phyloP scores from a whole-genome alignment of 2,329 filamentous ascomycete species.

The Colletotrichum euphorbiae region DNA sequence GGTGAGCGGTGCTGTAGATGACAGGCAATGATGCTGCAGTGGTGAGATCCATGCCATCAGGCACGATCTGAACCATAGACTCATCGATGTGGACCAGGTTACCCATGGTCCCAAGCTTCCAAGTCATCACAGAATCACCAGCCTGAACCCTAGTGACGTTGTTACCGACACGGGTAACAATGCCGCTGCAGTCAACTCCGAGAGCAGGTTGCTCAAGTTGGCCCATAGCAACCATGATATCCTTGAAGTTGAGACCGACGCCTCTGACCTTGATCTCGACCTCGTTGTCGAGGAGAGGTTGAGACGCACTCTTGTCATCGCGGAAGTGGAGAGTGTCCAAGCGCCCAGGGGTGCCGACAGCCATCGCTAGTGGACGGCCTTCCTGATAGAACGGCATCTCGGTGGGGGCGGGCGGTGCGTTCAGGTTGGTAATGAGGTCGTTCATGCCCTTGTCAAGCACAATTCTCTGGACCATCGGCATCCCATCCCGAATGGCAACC shows the following conservation, averaged over 20 bases:
- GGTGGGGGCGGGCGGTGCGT: background rate
- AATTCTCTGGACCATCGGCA: background rate
- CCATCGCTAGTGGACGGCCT: background rate
- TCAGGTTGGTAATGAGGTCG: background rate
- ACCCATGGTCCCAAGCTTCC: background rate
- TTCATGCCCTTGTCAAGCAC: background rate
- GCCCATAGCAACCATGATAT: conserved; percentile 11
- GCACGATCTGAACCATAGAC: too few relatives aligned
- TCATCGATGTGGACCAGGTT: background rate
- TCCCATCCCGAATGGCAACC: background rate
- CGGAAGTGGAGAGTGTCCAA: background rate
- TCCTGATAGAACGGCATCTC: background rate
- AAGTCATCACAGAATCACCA: background rate
- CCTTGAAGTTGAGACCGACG: conserved; percentile 20
- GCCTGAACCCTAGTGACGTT: background rate
- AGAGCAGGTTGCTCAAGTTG: conserved; percentile 2
- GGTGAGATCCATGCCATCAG: too few relatives aligned
- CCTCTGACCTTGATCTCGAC: conserved; percentile 9
- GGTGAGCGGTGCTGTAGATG: too few relatives aligned
- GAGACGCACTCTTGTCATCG: background rate
- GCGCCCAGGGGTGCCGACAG: background rate
- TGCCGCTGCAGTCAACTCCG: conserved; percentile 14
- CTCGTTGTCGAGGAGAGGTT: background rate
- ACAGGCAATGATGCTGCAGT: too few relatives aligned
- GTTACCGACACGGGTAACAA: background rate